phyloP scores from a whole-genome alignment of 1,284 basidiomycete species.

The Marasmius tenuissimus region DNA sequence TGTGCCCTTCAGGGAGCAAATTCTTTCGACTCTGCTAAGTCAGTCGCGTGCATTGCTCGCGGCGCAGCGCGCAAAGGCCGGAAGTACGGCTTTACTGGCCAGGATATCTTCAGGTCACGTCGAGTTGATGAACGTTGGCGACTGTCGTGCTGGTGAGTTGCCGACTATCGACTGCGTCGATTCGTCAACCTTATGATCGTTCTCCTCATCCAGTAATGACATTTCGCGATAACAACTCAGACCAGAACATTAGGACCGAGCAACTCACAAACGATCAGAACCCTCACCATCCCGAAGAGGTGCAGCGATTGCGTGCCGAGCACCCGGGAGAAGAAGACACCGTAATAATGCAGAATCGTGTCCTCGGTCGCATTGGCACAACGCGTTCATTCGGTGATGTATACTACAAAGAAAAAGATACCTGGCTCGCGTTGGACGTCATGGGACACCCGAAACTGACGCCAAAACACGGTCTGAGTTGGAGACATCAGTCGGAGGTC shows the following conservation, averaged over 20 bases:
- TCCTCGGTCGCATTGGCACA: not conserved
- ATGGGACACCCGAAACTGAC: constrained; percentile 26
- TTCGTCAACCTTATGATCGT: constrained; percentile 20
- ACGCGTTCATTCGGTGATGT: not conserved
- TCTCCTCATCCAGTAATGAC: not conserved
- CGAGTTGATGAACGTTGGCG: constrained; percentile 29
- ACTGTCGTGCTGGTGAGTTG: constrained; percentile 27
- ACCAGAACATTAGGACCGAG: constrained; percentile 15
- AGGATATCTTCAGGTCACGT: constrained; percentile 26
- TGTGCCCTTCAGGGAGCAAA: not conserved
- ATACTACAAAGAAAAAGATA: not conserved
- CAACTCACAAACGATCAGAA: not conserved
- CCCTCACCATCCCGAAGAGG: not conserved
- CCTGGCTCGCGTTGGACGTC: not conserved
- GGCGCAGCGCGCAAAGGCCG: constrained; percentile 32
- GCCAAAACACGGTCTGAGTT: constrained; percentile 30
- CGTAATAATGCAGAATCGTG: not conserved
- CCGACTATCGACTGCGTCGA: not conserved
- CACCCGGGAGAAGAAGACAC: not conserved
- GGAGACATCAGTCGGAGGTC: not conserved
- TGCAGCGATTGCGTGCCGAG: not conserved
- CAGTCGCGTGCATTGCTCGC: constrained; percentile 21
- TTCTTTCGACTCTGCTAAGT: not conserved
- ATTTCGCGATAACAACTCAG: constrained; percentile 25
- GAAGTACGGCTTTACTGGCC: constrained; percentile 30